Percentiles rank a stretch among this genome's conserved stretches.
phyloP scores from a whole-genome alignment of 2,329 filamentous ascomycete species.

The Penicillium decumbens region DNA sequence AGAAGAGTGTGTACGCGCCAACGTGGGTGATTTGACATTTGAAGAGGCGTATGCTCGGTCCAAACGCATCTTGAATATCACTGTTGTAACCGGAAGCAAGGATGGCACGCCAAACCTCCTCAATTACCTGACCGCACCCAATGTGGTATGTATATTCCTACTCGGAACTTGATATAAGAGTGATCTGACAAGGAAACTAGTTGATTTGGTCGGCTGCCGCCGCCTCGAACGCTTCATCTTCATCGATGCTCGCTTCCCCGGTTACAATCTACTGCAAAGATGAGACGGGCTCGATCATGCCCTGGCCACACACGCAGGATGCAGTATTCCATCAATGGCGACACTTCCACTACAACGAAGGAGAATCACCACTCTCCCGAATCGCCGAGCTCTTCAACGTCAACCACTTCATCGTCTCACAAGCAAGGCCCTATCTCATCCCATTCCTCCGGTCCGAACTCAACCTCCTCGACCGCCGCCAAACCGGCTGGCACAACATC shows the following conservation, averaged over 20 bases:
- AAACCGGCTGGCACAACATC: constrained; percentile 57
- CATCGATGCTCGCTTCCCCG: constrained; percentile 60
- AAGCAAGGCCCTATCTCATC: constrained; percentile 82
- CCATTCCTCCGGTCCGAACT: constrained; percentile 79
- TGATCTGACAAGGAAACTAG: constrained; percentile 36
- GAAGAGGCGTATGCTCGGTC: constrained; percentile 85
- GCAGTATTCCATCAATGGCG: constrained; percentile 67
- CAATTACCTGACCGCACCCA: constrained; percentile 88
- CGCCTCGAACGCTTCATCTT: constrained; percentile 47
- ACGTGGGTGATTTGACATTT: constrained; percentile 85
- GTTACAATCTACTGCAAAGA: constrained; percentile 74
- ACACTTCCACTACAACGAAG: constrained; percentile 60
- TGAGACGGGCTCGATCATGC: constrained; percentile 64
- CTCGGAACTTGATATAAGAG: not conserved
- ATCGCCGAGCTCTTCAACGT: constrained; percentile 84
- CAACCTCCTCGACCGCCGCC: constrained; percentile 63
- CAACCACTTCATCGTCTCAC: constrained; percentile 91
- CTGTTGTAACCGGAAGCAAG: constrained; percentile 69
- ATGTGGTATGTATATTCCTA: constrained; percentile 62
- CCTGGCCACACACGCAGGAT: constrained; percentile 62
- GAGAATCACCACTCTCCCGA: constrained; percentile 63
- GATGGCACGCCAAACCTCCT: constrained; percentile 76
- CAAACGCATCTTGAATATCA: constrained; percentile 86
- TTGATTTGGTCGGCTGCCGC: constrained; percentile 53
- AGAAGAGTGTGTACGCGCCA: constrained; percentile 76